A percentile compares a stretch with the other conserved stretches of the same genome.
Conservation (phyloP, 2,329 filamentous ascomycete species). For the Didymella keratinophila region DNA sequence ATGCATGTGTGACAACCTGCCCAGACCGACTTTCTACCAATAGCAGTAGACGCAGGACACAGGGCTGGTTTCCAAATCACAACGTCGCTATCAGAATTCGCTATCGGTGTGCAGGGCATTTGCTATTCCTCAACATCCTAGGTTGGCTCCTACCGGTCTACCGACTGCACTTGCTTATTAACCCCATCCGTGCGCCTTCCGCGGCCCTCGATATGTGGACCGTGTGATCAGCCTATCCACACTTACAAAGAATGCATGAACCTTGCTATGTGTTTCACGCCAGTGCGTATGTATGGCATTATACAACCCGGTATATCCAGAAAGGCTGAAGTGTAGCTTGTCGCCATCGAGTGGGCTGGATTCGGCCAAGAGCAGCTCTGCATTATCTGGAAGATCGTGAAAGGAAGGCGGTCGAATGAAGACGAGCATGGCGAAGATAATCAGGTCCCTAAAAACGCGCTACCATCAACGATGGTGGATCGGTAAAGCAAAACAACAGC, state of each 20-base stretch:
- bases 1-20: constrained; percentile 1
- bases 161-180: neutral
- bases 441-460: neutral
- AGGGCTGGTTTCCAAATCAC: neutral
- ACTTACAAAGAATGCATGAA: neutral
- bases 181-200: constrained; percentile 15
- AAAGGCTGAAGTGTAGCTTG: neutral
- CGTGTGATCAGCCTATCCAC: constrained; percentile 14
- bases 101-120: neutral
- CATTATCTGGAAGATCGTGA: neutral
- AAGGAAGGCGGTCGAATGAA: neutral
- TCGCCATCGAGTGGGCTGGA: neutral
- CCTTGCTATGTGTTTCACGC: neutral
- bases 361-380: neutral
- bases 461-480: too few species aligned
- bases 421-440: neutral
- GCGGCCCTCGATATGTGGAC: constrained; percentile 5
- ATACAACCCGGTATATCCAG: neutral
- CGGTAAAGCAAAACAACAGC: neutral
- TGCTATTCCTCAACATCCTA: neutral
- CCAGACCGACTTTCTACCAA: neutral
- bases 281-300: neutral
- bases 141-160: neutral
- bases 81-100: neutral
- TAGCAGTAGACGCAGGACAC: neutral